A percentile compares a stretch with the other conserved stretches of the same genome.
Conservation (phyloP, 2,329 filamentous ascomycete species). For the Aureobasidium sp. region DNA sequence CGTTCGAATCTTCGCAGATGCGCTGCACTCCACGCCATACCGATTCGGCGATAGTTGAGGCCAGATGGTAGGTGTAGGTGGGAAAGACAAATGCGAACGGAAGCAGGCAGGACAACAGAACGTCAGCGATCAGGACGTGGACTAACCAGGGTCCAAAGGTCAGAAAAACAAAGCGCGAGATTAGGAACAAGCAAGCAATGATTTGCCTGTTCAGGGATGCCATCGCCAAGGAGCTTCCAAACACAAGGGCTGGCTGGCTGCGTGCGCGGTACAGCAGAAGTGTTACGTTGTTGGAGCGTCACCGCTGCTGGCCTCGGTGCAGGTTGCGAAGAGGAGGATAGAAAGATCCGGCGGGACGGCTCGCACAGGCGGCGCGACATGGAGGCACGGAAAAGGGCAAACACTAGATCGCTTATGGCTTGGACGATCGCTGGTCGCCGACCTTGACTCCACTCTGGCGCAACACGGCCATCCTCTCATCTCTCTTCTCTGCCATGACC, state of each 20-base stretch:
- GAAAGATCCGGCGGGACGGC: conserved; percentile 6
- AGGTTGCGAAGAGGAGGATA: conserved; percentile 5
- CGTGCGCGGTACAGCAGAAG: conserved; percentile 2
- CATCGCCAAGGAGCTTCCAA: conserved; percentile 1
- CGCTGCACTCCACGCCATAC: conserved; percentile 51
- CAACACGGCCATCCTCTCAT: conserved; percentile 1
- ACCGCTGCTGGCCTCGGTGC: background rate
- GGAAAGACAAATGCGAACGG: conserved; percentile 31
- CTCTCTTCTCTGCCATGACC: background rate
- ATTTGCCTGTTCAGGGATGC: background rate
- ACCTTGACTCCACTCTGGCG: conserved; percentile 9
- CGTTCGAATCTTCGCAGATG: conserved; percentile 48
- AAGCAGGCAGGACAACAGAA: conserved; percentile 31
- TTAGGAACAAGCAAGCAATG: conserved; percentile 27
- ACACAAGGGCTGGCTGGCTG: background rate
- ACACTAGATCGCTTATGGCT: conserved; percentile 4
- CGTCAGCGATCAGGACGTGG: conserved; percentile 42
- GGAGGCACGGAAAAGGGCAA: conserved; percentile 4
- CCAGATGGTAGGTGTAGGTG: conserved; percentile 43
- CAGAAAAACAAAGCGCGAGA: conserved; percentile 28
- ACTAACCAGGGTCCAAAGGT: conserved; percentile 41
- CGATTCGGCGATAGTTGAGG: conserved; percentile 45
- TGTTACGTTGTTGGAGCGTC: conserved; percentile 9
- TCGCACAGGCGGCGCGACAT: background rate
- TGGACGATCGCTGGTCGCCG: conserved; percentile 1